Evolutionary conservation across 1,284 basidiomycete genomes (phyloP).

Genomic region (Trametes sp.): DNA sequence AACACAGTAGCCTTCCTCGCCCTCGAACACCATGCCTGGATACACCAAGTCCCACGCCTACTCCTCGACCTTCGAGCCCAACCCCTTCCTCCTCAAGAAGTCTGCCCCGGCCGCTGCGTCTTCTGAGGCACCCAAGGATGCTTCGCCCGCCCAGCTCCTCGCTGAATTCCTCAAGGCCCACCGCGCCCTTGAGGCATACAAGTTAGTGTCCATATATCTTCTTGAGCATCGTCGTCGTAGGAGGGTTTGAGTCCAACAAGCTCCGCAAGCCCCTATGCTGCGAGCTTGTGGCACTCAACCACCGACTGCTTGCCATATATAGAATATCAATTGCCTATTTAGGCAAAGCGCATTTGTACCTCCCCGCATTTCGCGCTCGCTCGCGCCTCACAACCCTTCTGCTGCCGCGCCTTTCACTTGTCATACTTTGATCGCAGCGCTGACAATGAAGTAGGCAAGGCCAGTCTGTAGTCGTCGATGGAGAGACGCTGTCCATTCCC

Average conservation of each 20-base stretch:
- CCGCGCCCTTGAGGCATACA: constrained; percentile 37
- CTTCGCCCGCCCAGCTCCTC: constrained; percentile 31
- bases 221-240: too few relatives aligned
- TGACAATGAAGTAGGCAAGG: too few relatives aligned
- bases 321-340: constrained; percentile 1
- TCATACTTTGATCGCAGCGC: not conserved
- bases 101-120: constrained; percentile 7
- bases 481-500: constrained; percentile 74
- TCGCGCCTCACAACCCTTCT: not conserved
- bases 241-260: not conserved
- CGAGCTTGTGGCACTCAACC: constrained; percentile 9
- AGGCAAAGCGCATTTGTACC: too few relatives aligned
- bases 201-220: constrained; percentile 29
- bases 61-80: constrained; percentile 24
- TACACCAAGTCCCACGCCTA: constrained; percentile 29
- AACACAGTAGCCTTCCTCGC: constrained; percentile 15
- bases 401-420: too few relatives aligned
- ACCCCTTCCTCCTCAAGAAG: constrained; percentile 26
- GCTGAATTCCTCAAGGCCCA: constrained; percentile 40
- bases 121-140: constrained; percentile 7
- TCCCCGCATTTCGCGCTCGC: too few relatives aligned
- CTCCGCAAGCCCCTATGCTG: not conserved
- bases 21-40: constrained; percentile 25
- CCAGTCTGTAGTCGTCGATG: constrained; percentile 68
- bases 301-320: not conserved